These are phyloP conservation scores for Penicillium occitanis DNA, from an alignment of 2,329 filamentous ascomycete species.

Conservation along the genomic window DNA sequence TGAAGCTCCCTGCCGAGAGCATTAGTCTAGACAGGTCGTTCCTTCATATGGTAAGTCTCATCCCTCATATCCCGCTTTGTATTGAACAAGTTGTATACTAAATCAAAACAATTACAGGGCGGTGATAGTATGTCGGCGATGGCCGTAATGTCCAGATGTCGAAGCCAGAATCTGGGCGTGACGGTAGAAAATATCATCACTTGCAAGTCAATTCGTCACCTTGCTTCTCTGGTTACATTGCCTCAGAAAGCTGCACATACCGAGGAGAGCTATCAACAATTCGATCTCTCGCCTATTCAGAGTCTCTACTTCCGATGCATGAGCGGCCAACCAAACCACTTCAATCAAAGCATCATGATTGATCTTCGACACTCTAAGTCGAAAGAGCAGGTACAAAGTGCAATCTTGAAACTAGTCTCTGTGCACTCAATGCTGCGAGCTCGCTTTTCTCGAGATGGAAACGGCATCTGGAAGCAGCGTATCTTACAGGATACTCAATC, in stretches of 20 bases:
- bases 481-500: constrained; percentile 10
- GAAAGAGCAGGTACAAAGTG: constrained; percentile 14
- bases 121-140: constrained; percentile 24
- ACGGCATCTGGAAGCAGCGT: constrained; percentile 25
- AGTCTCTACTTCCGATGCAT: constrained; percentile 26
- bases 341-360: constrained; percentile 28
- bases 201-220: constrained; percentile 22
- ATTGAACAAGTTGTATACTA: neutral
- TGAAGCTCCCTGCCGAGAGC: constrained; percentile 18
- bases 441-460: constrained; percentile 23
- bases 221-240: constrained; percentile 20
- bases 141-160: constrained; percentile 24
- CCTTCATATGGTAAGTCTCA: constrained; percentile 19
- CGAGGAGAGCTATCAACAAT: constrained; percentile 22
- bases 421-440: constrained; percentile 29
- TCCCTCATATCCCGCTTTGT: neutral
- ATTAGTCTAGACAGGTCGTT: constrained; percentile 22
- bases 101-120: constrained; percentile 11
- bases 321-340: constrained; percentile 23
- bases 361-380: neutral
- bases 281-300: constrained; percentile 29
- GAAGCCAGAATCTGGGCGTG: constrained; percentile 19
- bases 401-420: constrained; percentile 23
- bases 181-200: constrained; percentile 24
- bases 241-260: constrained; percentile 15